Base-by-base conservation (phyloP, 371 early-diverging fungal species). In the Encephalitozoon romaleae region DNA sequence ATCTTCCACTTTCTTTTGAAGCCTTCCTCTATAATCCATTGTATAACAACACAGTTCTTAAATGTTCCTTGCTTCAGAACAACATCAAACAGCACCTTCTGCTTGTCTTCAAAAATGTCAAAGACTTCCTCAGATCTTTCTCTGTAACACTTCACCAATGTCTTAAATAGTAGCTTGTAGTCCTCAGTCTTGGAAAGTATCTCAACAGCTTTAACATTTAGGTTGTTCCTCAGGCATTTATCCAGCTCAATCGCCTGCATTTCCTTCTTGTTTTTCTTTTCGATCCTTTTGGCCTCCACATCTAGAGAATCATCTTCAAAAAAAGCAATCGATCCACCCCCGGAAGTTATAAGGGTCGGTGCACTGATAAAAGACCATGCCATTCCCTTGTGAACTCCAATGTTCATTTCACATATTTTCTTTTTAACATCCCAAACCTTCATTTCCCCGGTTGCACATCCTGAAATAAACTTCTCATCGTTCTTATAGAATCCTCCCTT, bases 381-480 rank as follows among this genome's bases (percentile, higher is more conserved):
- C 38, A 21, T n/a, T 3, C 64, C 63, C 21, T 49, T 30, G 23
- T 28, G 25, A 34, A 73, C 59, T 3, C 12, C 39, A 15, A 73
- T 11, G 34, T 73, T 73, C 23, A 51, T 55, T 11, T 32, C 43
- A 65, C 73, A 73, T 25, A 45, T 38, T 11, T 43, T 55, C 34
- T 64, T 73, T 32, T 43, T 65, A 21, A 59, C 21, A 65, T 73
- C 32, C 64, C 64, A 73, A 25, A 73, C 51, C 15, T 73, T 73
- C 26, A 65, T 49, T 26, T 45, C 59, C 49, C 73, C 73, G 2
- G 59, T 43, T 51, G 66, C 66, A 49, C 49, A 30, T 21, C 63
- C 32, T 23, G 59, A 43, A 21, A 73, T 23, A 4, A 73, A 18
- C 26, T 39, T 70, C 21, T 70, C 54, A 26, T 64, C 66, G 26